Percentiles rank a stretch among this genome's conserved stretches.
These are phyloP conservation scores for Ceratobasidium sp. DNA, from an alignment of 1,284 basidiomycete species.

Conservation along the genomic window DNA sequence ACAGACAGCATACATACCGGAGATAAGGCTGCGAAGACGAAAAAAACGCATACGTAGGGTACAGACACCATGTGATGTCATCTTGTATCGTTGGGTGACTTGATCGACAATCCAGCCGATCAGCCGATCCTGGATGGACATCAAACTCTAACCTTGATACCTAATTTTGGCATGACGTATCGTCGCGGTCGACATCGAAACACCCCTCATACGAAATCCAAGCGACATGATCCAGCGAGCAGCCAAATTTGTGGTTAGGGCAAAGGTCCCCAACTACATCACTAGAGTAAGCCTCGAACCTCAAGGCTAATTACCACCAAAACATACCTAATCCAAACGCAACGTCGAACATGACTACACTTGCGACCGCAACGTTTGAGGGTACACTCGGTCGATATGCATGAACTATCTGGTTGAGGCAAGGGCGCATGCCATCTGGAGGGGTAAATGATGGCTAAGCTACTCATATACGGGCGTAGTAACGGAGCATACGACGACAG, in stretches of 20 bases:
- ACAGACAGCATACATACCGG: too few species aligned
- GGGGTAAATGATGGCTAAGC: not conserved
- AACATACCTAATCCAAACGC: slow-evolving; percentile 83
- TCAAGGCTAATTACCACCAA: not conserved
- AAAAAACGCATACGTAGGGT: slow-evolving; percentile 98
- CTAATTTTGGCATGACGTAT: slow-evolving; percentile 55
- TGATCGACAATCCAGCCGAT: slow-evolving; percentile 94
- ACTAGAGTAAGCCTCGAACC: slow-evolving; percentile 30
- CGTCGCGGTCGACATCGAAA: slow-evolving; percentile 89
- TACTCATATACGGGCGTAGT: not conserved
- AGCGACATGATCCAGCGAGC: slow-evolving; percentile 87
- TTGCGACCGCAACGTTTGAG: slow-evolving; percentile 89
- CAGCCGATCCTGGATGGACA: slow-evolving; percentile 70
- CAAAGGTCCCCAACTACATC: slow-evolving; percentile 76
- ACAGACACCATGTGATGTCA: slow-evolving; percentile 90
- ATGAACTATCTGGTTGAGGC: slow-evolving; percentile 91
- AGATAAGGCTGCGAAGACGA: slow-evolving; percentile 86
- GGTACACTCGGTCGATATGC: slow-evolving; percentile 87
- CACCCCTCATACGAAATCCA: slow-evolving; percentile 91
- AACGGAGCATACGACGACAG: slow-evolving; percentile 74
- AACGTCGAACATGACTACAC: slow-evolving; percentile 94
- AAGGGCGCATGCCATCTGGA: slow-evolving; percentile 81
- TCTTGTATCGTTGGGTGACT: slow-evolving; percentile 95
- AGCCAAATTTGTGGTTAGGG: slow-evolving; percentile 78
- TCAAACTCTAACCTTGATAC: slow-evolving; percentile 22